Evolutionary conservation across 1,284 basidiomycete genomes (phyloP).

Genomic region (Phellopilus nigrolimitatus): DNA sequence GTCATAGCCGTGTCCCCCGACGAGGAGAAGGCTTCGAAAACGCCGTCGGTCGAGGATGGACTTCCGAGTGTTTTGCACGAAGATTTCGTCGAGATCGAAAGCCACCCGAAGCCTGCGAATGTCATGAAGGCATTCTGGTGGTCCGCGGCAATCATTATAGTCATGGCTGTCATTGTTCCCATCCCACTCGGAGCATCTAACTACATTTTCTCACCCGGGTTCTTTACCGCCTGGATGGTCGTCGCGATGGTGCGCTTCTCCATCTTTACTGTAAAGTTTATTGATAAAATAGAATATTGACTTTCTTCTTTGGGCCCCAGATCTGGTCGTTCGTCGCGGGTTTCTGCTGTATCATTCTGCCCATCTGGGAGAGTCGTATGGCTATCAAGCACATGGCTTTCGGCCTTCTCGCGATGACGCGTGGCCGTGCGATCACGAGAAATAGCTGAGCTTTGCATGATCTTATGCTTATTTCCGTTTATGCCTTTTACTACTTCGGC

Average conservation of each 20-base stretch:
- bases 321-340: slow-evolving; percentile 45
- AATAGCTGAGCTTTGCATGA: too few relatives aligned
- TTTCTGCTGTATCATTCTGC: slow-evolving; percentile 42
- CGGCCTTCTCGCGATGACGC: slow-evolving; percentile 6
- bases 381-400: slow-evolving; percentile 1
- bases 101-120: slow-evolving; percentile 30
- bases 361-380: slow-evolving; percentile 37
- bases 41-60: slow-evolving; percentile 17
- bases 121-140: slow-evolving; percentile 40
- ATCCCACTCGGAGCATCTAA: slow-evolving; percentile 49
- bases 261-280: slow-evolving; percentile 5
- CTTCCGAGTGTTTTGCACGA: slow-evolving; percentile 14
- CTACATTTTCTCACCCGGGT: slow-evolving; percentile 44
- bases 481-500: too few relatives aligned
- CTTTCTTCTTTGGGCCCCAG: slow-evolving; percentile 23
- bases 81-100: slow-evolving; percentile 12
- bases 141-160: slow-evolving; percentile 38
- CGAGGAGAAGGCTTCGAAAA: slow-evolving; percentile 21
- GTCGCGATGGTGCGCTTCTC: slow-evolving; percentile 38
- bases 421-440: too few relatives aligned
- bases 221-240: slow-evolving; percentile 49
- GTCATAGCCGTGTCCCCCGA: slow-evolving; percentile 20
- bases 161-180: slow-evolving; percentile 33
- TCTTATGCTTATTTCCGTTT: too few relatives aligned
- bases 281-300: background rate